Conservation (phyloP, 2,329 filamentous ascomycete species). For the Penicillium concentricum region DNA sequence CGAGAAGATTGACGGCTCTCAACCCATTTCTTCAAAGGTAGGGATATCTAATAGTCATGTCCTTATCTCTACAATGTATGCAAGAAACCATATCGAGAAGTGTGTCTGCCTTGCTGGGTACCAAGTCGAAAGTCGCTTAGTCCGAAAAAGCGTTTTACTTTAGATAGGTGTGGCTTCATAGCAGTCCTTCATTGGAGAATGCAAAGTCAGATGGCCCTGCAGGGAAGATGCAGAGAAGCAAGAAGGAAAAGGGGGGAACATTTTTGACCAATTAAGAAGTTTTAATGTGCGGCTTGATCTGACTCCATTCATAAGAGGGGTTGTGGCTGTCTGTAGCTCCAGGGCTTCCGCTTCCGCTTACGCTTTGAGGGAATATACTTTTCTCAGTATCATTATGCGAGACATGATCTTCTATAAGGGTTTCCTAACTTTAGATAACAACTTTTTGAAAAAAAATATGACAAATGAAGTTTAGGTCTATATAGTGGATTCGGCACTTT, state of each 20-base stretch:
- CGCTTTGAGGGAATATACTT: background rate
- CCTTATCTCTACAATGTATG: background rate
- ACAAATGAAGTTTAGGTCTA: too few relatives aligned
- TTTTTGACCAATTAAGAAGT: background rate
- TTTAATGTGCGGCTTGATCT: background rate
- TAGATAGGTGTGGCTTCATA: background rate
- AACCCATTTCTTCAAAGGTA: background rate
- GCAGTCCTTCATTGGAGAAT: background rate
- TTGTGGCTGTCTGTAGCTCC: background rate
- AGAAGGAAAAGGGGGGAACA: background rate
- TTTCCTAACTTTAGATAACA: too few relatives aligned
- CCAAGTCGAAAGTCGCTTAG: background rate
- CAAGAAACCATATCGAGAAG: background rate
- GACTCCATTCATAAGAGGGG: background rate
- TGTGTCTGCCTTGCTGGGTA: background rate
- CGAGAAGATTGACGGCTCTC: background rate
- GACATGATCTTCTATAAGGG: background rate
- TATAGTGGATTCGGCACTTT: background rate
- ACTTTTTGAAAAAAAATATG: too few relatives aligned
- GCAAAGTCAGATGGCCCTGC: background rate
- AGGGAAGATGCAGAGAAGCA: conserved; percentile 8
- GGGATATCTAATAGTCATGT: background rate
- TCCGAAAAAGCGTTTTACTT: too few relatives aligned
- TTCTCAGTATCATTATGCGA: background rate
- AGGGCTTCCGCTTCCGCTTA: background rate